Percentiles rank a stretch among this genome's conserved stretches.
phyloP scores from a whole-genome alignment of 148 eudicot species.

The Rhododendron griersonianum region DNA sequence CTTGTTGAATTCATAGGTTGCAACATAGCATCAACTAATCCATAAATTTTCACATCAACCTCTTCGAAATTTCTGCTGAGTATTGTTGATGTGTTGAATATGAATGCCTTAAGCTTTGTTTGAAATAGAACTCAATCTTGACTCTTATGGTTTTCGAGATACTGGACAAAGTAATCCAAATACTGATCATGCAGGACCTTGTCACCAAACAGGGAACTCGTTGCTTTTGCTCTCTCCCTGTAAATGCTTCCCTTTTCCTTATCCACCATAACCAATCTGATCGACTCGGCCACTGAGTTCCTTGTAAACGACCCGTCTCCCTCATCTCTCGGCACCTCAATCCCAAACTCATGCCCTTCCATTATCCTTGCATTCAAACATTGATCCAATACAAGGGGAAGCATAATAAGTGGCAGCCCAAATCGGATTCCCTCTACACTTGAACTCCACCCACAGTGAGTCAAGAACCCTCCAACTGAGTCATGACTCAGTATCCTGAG shows the following conservation, averaged over 20 bases:
- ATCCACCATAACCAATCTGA: constrained; percentile 8
- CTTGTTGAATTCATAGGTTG: not conserved
- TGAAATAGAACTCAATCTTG: not conserved
- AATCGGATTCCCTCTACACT: constrained; percentile 6
- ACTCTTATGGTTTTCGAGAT: constrained; percentile 3
- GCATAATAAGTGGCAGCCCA: constrained; percentile 10
- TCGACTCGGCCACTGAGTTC: constrained; percentile 17
- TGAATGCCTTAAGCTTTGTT: not conserved
- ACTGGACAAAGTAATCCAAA: not conserved
- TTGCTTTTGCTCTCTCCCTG: not conserved
- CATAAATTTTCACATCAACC: not conserved
- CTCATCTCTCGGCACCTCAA: constrained; percentile 13
- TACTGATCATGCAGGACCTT: constrained; percentile 5
- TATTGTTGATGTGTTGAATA: too few relatives aligned
- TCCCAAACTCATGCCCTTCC: constrained; percentile 5
- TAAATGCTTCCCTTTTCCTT: not conserved
- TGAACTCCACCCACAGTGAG: constrained; percentile 16
- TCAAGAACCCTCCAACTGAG: constrained; percentile 9
- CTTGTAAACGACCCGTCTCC: constrained; percentile 6
- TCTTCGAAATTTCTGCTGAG: too few relatives aligned
- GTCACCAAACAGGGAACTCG: not conserved
- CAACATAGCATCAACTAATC: not conserved
- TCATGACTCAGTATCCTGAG: constrained; percentile 14
- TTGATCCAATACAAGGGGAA: constrained; percentile 11
- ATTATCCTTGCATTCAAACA: constrained; percentile 16